Base-by-base conservation (phyloP, 495 filamentous ascomycete genomes). In the Mytilinidion resinicola region DNA sequence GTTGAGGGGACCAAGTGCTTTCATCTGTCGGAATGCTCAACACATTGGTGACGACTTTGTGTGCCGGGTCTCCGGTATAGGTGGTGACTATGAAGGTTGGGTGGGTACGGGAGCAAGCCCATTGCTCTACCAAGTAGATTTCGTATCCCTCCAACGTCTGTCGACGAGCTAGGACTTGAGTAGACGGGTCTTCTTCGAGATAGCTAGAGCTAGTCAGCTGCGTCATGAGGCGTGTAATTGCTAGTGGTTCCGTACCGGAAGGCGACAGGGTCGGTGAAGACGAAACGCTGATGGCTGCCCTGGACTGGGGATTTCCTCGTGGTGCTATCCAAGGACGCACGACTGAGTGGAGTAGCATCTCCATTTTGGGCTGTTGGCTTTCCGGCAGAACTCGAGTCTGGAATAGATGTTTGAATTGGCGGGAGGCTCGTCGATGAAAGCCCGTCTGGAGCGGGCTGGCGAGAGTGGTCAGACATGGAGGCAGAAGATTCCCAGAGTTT, bases 111-210 rank as follows among this genome's bases (percentile, higher is more conserved):
- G 91, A 96, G 70, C 90, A 96, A 10, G 89, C 90, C 95, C 93
- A 98, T 81, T 98, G 93, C 71, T 97, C 93, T 56, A 98, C 91
- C 37, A 97, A 72, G 73, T 97, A 97, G 50, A 92, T 75, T 68
- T 96, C 91, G 69, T 96, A 97, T 57, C 95, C 95, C 48, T 83
- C 71, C 19, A 98, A 79, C 34, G 77, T 73, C 48, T 75, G 73
- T 47, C 82, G 81, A 33, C 87, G 85, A 57, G 89, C 80, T 10
- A 96, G 78, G 12, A 96, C 85, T 4, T 77, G 80, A 2, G 89
- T 89, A 0, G 82, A 83, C 1, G 88, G 76, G 56, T 98, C 93
- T 60, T 91, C 87, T 78, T 95, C 90, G 12, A 98, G 81, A 66
- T 95, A 98, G 62, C 87, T 83, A 42, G 30, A 41, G 46, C 42